These are phyloP conservation scores for Moricandia moricandioides DNA, from an alignment of 345 rosid species.

Conservation along the genomic window DNA sequence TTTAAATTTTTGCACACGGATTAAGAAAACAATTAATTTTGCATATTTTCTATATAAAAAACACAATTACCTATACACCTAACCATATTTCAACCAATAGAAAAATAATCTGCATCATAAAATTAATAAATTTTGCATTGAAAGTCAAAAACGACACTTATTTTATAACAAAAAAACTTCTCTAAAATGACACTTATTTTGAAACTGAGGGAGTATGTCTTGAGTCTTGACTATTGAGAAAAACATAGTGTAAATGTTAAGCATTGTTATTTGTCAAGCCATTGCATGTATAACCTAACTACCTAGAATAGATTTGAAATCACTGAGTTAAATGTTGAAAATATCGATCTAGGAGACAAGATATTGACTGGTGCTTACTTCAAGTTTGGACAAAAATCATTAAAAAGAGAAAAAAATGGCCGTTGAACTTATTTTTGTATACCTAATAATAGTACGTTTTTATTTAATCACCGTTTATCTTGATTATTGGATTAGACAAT, in stretches of 20 bases:
- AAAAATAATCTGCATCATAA: too few species aligned
- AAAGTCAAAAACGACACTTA: too few species aligned
- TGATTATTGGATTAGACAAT: conserved; percentile 20
- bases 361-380: conserved; percentile 27
- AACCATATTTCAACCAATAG: too few species aligned
- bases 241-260: conserved; percentile 9
- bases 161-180: too few species aligned
- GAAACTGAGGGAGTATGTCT: too few species aligned
- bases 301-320: background rate
- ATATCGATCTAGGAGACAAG: conserved; percentile 23
- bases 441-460: background rate
- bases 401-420: background rate
- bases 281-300: background rate
- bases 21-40: too few species aligned
- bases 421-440: background rate
- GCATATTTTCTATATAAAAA: too few species aligned
- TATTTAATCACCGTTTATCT: background rate
- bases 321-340: conserved; percentile 10
- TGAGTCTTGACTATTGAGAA: background rate
- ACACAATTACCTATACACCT: too few species aligned
- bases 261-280: background rate
- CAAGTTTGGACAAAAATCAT: conserved; percentile 14
- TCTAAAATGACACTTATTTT: too few species aligned
- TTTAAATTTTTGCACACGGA: too few species aligned
- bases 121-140: too few species aligned